Percentiles rank a stretch among this genome's conserved stretches.
Conservation (phyloP, 2,329 filamentous ascomycete genomes). For the Diaporthe sp. region DNA sequence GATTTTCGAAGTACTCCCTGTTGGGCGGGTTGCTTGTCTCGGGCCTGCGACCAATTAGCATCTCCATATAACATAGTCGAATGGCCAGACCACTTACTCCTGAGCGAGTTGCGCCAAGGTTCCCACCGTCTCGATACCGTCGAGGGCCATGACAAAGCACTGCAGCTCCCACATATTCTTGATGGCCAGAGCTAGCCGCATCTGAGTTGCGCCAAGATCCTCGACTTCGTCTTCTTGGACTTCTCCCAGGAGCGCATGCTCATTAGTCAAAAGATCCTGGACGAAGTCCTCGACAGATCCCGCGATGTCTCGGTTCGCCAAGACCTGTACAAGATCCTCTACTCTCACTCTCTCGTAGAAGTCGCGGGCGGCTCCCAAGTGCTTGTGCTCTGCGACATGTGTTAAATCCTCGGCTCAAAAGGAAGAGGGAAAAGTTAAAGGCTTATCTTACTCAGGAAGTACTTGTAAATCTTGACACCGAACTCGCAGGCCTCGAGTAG, state of each 20-base stretch:
- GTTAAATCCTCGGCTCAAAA: conserved; percentile 44
- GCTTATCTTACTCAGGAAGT: conserved; percentile 79
- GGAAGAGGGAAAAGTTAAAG: conserved; percentile 44
- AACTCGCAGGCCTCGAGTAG: conserved; percentile 52
- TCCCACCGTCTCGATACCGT: conserved; percentile 77
- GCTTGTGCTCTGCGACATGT: conserved; percentile 58
- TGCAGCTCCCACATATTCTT: conserved; percentile 77
- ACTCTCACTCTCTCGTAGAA: conserved; percentile 67
- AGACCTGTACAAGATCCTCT: conserved; percentile 60
- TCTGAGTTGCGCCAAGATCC: conserved; percentile 60
- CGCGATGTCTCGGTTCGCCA: conserved; percentile 54
- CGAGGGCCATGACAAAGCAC: conserved; percentile 74
- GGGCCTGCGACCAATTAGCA: conserved; percentile 50
- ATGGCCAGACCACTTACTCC: conserved; percentile 60
- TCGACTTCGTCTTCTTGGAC: conserved; percentile 49
- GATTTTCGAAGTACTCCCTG: conserved; percentile 66
- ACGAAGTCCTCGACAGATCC: conserved; percentile 60
- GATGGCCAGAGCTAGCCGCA: conserved; percentile 53
- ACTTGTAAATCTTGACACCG: conserved; percentile 82
- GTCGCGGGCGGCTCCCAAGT: conserved; percentile 68
- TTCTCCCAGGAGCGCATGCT: conserved; percentile 39
- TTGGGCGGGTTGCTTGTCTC: conserved; percentile 51
- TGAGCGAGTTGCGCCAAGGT: conserved; percentile 65
- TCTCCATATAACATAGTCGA: background rate
- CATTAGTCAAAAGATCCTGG: conserved; percentile 51